These are phyloP conservation scores for Eleusine coracana DNA, from an alignment of 176 grass and related monocot species.

Conservation along the genomic window DNA sequence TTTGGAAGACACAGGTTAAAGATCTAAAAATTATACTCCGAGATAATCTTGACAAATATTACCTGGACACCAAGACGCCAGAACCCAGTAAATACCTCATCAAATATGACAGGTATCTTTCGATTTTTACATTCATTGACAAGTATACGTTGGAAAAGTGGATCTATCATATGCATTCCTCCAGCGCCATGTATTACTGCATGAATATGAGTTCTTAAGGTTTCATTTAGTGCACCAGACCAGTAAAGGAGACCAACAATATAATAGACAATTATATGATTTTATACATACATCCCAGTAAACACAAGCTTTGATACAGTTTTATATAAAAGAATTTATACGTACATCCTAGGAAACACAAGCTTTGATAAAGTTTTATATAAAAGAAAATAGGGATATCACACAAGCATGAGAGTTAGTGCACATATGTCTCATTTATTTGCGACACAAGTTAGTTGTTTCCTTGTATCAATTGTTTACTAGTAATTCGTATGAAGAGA, in stretches of 20 bases:
- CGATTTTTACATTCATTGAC: conserved; percentile 58
- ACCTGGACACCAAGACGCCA: conserved; percentile 92
- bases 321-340: neutral
- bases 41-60: conserved; percentile 19
- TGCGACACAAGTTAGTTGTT: neutral
- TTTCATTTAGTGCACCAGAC: conserved; percentile 23
- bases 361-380: neutral
- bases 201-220: conserved; percentile 20
- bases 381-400: neutral
- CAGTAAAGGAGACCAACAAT: neutral
- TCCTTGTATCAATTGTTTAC: neutral
- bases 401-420: neutral
- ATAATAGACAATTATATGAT: neutral
- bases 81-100: conserved; percentile 92
- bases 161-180: conserved; percentile 91
- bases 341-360: neutral
- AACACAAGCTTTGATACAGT: neutral
- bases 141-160: conserved; percentile 88
- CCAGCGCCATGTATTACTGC: conserved; percentile 91
- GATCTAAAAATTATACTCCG: neutral
- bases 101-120: conserved; percentile 95
- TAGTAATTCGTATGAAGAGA: neutral
- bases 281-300: conserved; percentile 13
- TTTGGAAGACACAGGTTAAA: neutral
- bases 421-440: neutral